phyloP scores from a whole-genome alignment of 1,139 yeast genomes.

The Hyphopichia wangnamkhiaoensis region DNA sequence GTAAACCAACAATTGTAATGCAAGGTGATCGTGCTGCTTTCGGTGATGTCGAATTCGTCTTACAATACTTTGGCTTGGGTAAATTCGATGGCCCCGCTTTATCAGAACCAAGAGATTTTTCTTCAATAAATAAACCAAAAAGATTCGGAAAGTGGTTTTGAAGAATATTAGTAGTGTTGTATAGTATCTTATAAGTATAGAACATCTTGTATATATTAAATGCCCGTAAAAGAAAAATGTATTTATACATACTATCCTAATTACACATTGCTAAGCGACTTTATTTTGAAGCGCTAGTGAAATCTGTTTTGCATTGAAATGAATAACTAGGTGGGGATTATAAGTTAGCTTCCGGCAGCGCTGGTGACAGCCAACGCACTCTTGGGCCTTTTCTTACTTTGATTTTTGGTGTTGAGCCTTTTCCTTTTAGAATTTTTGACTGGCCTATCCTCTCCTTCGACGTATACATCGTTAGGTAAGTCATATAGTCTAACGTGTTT shows the following conservation, averaged over 20 bases:
- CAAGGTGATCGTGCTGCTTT: slow-evolving; percentile 85
- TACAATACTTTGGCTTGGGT: slow-evolving; percentile 77
- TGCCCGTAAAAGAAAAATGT: background rate
- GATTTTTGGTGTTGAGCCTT: slow-evolving; percentile 13
- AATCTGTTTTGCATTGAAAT: too few species aligned
- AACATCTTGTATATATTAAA: slow-evolving; percentile 1
- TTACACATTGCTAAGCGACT: too few species aligned
- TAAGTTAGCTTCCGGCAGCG: too few species aligned
- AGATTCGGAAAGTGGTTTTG: slow-evolving; percentile 25
- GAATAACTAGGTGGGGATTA: too few species aligned
- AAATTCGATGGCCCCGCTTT: slow-evolving; percentile 24
- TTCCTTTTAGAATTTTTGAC: slow-evolving; percentile 44
- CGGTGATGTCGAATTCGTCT: slow-evolving; percentile 75
- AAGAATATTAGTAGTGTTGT: too few species aligned
- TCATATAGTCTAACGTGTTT: slow-evolving; percentile 80
- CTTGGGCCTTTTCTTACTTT: slow-evolving; percentile 18
- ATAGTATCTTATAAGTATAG: too few species aligned
- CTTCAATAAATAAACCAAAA: slow-evolving; percentile 13
- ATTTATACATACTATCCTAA: background rate
- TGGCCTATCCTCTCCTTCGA: slow-evolving; percentile 77
- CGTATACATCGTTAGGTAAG: slow-evolving; percentile 81
- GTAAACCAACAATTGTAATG: slow-evolving; percentile 79
- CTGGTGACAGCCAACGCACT: slow-evolving; percentile 10
- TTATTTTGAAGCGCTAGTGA: too few species aligned
- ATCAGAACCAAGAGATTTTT: slow-evolving; percentile 31